Evolutionary conservation across 2,329 filamentous ascomycete species (phyloP).

Genomic region (Paraphoma chrysanthemicola): DNA sequence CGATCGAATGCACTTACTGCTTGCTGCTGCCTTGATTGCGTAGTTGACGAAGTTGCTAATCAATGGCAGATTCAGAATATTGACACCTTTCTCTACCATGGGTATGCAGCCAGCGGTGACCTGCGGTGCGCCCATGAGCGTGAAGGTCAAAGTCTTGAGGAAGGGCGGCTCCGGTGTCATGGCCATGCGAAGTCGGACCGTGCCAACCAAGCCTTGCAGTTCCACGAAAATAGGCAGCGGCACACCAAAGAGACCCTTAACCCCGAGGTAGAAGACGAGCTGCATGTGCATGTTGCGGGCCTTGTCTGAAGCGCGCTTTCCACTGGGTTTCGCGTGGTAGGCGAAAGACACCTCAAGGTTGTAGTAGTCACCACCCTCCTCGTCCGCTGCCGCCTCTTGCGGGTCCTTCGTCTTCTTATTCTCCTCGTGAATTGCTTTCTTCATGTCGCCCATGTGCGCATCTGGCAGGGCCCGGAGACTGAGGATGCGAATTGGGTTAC

Average conservation of each 20-base stretch:
- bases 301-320: slow-evolving; percentile 75
- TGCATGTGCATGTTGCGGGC: slow-evolving; percentile 98
- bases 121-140: slow-evolving; percentile 91
- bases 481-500: slow-evolving; percentile 86
- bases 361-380: slow-evolving; percentile 91
- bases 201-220: slow-evolving; percentile 88
- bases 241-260: slow-evolving; percentile 87
- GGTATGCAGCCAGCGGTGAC: slow-evolving; percentile 89
- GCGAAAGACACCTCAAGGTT: slow-evolving; percentile 90
- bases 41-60: slow-evolving; percentile 98
- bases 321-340: slow-evolving; percentile 83
- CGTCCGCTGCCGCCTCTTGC: slow-evolving; percentile 84
- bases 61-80: slow-evolving; percentile 87
- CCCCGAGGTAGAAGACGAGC: slow-evolving; percentile 88
- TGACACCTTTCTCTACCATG: slow-evolving; percentile 89
- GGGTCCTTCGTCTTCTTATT: slow-evolving; percentile 84
- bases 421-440: slow-evolving; percentile 78
- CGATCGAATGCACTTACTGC: slow-evolving; percentile 43
- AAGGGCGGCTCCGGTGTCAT: slow-evolving; percentile 92
- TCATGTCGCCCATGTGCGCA: slow-evolving; percentile 79
- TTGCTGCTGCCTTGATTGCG: slow-evolving; percentile 84
- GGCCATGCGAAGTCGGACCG: slow-evolving; percentile 80
- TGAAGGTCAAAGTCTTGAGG: slow-evolving; percentile 89
- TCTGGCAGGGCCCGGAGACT: slow-evolving; percentile 88
- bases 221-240: slow-evolving; percentile 89